Evolutionary conservation across 2,329 filamentous ascomycete species (phyloP).

Genomic region (Elsinoe ampelina): DNA sequence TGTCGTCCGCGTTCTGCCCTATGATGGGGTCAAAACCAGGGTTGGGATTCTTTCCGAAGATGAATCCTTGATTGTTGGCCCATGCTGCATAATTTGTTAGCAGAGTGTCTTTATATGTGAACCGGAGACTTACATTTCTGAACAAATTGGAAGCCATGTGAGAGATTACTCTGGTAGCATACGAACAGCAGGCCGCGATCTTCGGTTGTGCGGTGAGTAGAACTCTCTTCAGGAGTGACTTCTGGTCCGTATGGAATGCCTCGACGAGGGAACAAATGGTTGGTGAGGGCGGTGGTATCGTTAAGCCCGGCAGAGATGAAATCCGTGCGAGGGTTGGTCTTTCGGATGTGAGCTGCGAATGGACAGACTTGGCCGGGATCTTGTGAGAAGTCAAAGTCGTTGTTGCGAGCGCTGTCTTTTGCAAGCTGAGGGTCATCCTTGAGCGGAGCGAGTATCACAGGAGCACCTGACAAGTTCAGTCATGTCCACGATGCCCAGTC

Average conservation of each 20-base stretch:
- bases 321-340: constrained; percentile 38
- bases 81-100: constrained; percentile 11
- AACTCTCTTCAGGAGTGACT: constrained; percentile 28
- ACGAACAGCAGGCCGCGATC: constrained; percentile 39
- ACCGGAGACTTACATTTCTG: constrained; percentile 25
- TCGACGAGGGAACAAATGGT: constrained; percentile 25
- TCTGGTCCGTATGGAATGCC: constrained; percentile 38
- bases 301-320: constrained; percentile 17
- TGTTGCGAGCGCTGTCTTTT: constrained; percentile 16
- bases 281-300: constrained; percentile 27
- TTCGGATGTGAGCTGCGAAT: constrained; percentile 40
- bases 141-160: constrained; percentile 34
- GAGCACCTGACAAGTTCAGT: constrained; percentile 23
- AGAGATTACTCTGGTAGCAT: constrained; percentile 38
- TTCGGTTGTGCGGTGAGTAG: constrained; percentile 21
- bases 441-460: constrained; percentile 18
- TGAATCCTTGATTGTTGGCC: constrained; percentile 23
- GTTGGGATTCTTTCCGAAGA: constrained; percentile 17
- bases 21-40: constrained; percentile 33
- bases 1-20: constrained; percentile 21
- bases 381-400: constrained; percentile 32
- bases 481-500: not conserved
- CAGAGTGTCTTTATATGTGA: not conserved
- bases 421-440: constrained; percentile 25
- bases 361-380: constrained; percentile 33